Evolutionary conservation across 2,329 filamentous ascomycete species (phyloP).

Genomic region (Sporothrix euskadiensis): DNA sequence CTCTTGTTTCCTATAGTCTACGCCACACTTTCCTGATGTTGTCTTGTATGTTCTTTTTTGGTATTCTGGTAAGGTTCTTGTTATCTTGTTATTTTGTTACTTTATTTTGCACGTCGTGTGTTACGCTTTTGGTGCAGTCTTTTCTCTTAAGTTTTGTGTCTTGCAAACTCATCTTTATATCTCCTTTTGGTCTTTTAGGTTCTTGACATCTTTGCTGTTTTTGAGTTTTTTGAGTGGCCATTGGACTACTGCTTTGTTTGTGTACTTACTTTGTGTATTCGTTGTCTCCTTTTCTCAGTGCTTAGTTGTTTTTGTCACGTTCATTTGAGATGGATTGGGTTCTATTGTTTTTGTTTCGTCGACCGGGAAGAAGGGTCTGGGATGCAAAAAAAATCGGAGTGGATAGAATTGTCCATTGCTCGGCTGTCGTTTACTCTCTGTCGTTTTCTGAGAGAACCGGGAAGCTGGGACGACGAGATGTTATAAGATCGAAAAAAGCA

Average conservation of each 20-base stretch:
- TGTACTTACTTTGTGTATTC: conserved; percentile 17
- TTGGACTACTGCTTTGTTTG: neutral
- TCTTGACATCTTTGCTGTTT: neutral
- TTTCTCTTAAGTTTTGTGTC: neutral
- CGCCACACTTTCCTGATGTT: conserved; percentile 1
- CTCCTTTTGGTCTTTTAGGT: neutral
- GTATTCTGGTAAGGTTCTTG: conserved; percentile 7
- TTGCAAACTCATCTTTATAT: neutral
- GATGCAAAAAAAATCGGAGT: neutral
- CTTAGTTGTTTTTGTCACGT: neutral
- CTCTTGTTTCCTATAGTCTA: neutral
- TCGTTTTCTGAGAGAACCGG: neutral
- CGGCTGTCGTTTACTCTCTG: neutral
- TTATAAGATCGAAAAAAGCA: conserved; percentile 8
- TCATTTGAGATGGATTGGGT: neutral
- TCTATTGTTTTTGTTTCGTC: neutral
- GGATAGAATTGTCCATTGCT: neutral
- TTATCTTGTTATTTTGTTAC: neutral
- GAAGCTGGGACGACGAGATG: neutral
- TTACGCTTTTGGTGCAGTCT: conserved; percentile 1
- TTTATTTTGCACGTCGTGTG: neutral
- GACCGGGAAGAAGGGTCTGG: neutral
- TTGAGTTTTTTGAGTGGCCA: neutral
- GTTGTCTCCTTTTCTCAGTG: neutral
- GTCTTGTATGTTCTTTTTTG: conserved; percentile 3